Evolutionary conservation across 768 basidiomycete species (phyloP), one percentile per base, ranked within the genome.

Genomic region (Suillus bovinus): DNA sequence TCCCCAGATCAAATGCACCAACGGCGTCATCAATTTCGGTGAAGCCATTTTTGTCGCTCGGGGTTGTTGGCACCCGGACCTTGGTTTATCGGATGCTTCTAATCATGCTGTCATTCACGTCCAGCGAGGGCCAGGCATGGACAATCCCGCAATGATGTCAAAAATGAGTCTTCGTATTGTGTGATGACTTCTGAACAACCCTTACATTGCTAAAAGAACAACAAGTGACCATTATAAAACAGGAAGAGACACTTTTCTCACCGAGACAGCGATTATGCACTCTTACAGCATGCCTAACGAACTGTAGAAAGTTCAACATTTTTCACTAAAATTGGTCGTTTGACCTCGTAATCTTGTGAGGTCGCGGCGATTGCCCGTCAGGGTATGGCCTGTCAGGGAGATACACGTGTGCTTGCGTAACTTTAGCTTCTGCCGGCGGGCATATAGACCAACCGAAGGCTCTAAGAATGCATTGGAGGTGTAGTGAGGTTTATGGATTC

Each of bases 41-140:
- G 10, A 24, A 20, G 13, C 36, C 36, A 24, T 27, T 16, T 54
- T 55, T 38, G 7, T 55, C 8, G 53, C 27, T 20, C 49, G 10
- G 29, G 10, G 20, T n/a, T 17, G 34, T 27, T 11, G 24, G 9
- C 5, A 16, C 50, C 50, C 50, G 50, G 29, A 52, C 20, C 8
- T 55, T 22, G 1, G 5, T 46, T 22, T n/a, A 33, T 14, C 7
- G 14, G 14, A 24, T 24, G 6, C 14, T 24, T 55, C 3, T 8
- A 36, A 54, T 36, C 9, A 16, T 54, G 53, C 53, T 54, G 34
- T 55, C 53, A 54, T 22, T 36, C n/a, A n/a, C 20, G 14, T 54
- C 8, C 33, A 31, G 49, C 17, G n/a, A 31, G 11, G 8, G 29
- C 17, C 27, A 14, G 13, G 33, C n/a, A 8, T 49, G 27, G 27